Conservation (phyloP, 345 rosid genomes). For the Moricandia arvensis region DNA sequence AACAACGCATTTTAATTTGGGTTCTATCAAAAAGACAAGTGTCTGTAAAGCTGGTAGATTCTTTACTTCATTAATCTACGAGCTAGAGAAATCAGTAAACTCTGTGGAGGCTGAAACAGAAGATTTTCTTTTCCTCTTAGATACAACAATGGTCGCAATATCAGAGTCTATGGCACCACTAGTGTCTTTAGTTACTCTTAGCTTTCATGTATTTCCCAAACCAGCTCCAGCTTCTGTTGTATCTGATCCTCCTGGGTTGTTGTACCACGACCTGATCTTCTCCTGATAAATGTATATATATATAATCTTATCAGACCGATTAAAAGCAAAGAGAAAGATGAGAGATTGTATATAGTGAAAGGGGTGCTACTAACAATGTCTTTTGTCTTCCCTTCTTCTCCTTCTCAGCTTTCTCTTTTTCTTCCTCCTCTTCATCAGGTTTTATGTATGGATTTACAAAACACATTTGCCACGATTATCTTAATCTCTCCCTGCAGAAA, state of each 20-base stretch:
- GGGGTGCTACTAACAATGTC: slow-evolving; percentile 56
- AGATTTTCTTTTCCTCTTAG: slow-evolving; percentile 83
- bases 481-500: slow-evolving; percentile 80
- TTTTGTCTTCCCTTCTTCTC: slow-evolving; percentile 46
- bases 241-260: slow-evolving; percentile 82
- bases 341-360: not conserved
- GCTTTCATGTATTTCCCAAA: slow-evolving; percentile 76
- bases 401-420: slow-evolving; percentile 57
- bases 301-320: not conserved
- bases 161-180: slow-evolving; percentile 31
- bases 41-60: too few relatives aligned
- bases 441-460: slow-evolving; percentile 86
- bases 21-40: slow-evolving; percentile 9
- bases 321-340: slow-evolving; percentile 12
- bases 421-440: slow-evolving; percentile 80
- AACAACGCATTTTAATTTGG: not conserved
- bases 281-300: slow-evolving; percentile 63
- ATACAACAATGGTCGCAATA: slow-evolving; percentile 32
- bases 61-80: too few relatives aligned
- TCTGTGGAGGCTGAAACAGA: slow-evolving; percentile 47
- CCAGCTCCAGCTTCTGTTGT: slow-evolving; percentile 47
- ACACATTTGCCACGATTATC: slow-evolving; percentile 64
- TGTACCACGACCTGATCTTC: slow-evolving; percentile 86
- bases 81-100: too few relatives aligned
- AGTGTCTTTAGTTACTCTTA: slow-evolving; percentile 42